Evolutionary conservation across 2,329 filamentous ascomycete species (phyloP).

Genomic region (Sclerotinia borealis): DNA sequence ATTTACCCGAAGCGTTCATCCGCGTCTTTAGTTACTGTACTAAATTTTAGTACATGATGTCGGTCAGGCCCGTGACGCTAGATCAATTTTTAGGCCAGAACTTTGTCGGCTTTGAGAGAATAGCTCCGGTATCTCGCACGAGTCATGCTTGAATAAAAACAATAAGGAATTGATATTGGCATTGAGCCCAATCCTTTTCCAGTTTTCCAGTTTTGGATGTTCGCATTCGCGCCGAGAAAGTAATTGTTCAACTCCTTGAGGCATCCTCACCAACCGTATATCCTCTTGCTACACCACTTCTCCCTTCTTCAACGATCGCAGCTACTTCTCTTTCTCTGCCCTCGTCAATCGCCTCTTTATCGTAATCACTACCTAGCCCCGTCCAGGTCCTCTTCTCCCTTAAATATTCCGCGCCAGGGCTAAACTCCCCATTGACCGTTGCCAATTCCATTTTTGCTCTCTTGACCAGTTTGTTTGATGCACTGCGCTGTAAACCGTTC

Average conservation of each 20-base stretch:
- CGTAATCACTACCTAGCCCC: constrained; percentile 82
- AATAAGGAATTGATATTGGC: background rate
- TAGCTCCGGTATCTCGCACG: background rate
- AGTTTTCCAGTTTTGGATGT: background rate
- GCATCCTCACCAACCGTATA: constrained; percentile 67
- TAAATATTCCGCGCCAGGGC: constrained; percentile 84
- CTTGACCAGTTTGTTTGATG: constrained; percentile 54
- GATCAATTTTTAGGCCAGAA: background rate
- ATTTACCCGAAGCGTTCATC: background rate
- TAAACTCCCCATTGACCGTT: constrained; percentile 77
- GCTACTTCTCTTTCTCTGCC: constrained; percentile 29
- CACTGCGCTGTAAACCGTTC: constrained; percentile 21
- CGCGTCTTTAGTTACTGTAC: too few species aligned
- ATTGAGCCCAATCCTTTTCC: background rate
- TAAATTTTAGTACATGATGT: constrained; percentile 8
- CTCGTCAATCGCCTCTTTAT: constrained; percentile 52
- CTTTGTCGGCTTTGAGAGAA: background rate
- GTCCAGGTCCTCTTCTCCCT: constrained; percentile 82
- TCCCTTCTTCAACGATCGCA: constrained; percentile 78
- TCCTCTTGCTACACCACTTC: constrained; percentile 80
- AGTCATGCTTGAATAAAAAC: background rate
- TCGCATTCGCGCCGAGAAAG: background rate
- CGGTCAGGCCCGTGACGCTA: background rate
- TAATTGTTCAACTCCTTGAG: constrained; percentile 16
- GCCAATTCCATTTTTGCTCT: constrained; percentile 65